Evolutionary conservation across 441 rosid species (phyloP), one percentile per base, ranked within the genome.

Genomic region (Jatropha multifida): DNA sequence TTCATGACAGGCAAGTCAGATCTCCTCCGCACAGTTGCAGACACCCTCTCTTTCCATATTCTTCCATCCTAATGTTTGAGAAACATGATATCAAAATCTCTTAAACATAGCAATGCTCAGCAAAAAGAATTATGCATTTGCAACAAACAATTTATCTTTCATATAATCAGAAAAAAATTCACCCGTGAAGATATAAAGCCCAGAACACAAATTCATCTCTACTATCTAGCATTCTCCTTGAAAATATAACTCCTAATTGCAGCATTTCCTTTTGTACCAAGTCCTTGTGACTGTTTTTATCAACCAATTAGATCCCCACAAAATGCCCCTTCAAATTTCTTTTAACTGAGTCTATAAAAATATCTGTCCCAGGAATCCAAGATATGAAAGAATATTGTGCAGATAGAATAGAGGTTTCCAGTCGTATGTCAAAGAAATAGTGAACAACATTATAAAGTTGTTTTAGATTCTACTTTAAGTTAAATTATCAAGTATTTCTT

Each of bases 11-110:
- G 92, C 80, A 86, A 86, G 80, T 92, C 95, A 58, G 77, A 79
- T 87, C 82, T 83, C 76, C 88, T 88, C 64, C 87, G 80, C 81
- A 81, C 86, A 5, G 84, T 83, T 5, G 93, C 92, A 0, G 98
- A 86, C 32, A 87, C 94, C 77, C 95, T 82, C 83, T 92, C 96
- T 80, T 94, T 94, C 98, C 98, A 94, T 74, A 92, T 63, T 87
- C 95, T 90, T 72, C 97, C 98, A 81, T 94, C 98, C 98, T 92
- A 79, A 69, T 73, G 42, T 81, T 20, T 49, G 48, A 79, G 32
- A 8, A 73, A 66, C 62, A 41, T 42, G 13, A 67, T 52, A 69
- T 79, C 55, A 81, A 65, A 75, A 76, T 74, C 76, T 23, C 58
- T 42, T n/a, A 49, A 73, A 40, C 37, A 41, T 23, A 42, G 26